phyloP scores from a whole-genome alignment of 1,284 basidiomycete species.

The Rhodotorula sp. region DNA sequence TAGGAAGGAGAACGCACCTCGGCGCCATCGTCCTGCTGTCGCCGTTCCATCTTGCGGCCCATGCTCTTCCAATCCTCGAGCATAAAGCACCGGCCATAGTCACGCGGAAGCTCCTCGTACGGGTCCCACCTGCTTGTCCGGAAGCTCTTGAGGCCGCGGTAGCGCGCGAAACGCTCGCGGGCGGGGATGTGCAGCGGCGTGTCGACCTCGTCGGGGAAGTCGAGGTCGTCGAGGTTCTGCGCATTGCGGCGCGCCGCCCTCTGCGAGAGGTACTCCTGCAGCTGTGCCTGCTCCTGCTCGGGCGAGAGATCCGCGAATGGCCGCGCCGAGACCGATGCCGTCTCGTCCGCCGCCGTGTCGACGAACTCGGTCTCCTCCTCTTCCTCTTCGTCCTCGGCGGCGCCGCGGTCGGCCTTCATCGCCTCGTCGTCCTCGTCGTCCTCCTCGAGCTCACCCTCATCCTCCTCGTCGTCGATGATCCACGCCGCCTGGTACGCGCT shows the following conservation, averaged over 20 bases:
- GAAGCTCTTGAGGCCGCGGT: slow-evolving; percentile 87
- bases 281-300: slow-evolving; percentile 67
- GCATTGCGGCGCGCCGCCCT: slow-evolving; percentile 49
- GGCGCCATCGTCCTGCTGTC: slow-evolving; percentile 66
- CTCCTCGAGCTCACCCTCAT: slow-evolving; percentile 58
- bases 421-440: slow-evolving; percentile 54
- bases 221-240: slow-evolving; percentile 63
- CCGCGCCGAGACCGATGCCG: slow-evolving; percentile 33
- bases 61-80: slow-evolving; percentile 94
- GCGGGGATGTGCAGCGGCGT: slow-evolving; percentile 88
- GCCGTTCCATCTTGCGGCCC: slow-evolving; percentile 67
- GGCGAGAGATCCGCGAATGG: slow-evolving; percentile 46
- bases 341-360: slow-evolving; percentile 39
- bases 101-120: slow-evolving; percentile 90
- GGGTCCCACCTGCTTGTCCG: slow-evolving; percentile 96
- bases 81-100: slow-evolving; percentile 94
- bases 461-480: slow-evolving; percentile 78
- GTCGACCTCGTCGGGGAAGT: slow-evolving; percentile 97
- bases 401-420: slow-evolving; percentile 49
- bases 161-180: slow-evolving; percentile 84
- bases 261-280: slow-evolving; percentile 51
- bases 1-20: slow-evolving; percentile 58
- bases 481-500: slow-evolving; percentile 92
- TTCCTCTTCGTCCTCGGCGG: slow-evolving; percentile 44
- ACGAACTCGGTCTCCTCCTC: slow-evolving; percentile 55